Evolutionary conservation across 805 yeast genomes (phyloP).

Genomic region (Yarrowia sp.): DNA sequence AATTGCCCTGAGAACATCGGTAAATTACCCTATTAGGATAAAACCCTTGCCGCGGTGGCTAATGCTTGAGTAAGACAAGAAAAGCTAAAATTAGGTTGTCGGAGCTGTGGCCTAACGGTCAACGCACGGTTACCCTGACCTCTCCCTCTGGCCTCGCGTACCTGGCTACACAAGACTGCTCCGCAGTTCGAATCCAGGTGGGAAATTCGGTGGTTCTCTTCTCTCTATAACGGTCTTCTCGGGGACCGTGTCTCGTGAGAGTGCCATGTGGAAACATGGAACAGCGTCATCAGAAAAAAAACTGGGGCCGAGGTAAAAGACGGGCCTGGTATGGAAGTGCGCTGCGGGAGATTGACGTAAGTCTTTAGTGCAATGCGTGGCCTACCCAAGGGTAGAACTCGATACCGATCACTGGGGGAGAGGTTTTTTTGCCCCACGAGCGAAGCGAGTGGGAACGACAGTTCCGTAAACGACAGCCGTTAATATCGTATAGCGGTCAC

Average conservation of each 20-base stretch:
- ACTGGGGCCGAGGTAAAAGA: slow-evolving; percentile 22
- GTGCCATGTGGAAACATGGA: slow-evolving; percentile 39
- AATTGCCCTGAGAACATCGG: not conserved
- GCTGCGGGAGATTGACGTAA: slow-evolving; percentile 39
- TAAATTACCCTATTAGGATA: not conserved
- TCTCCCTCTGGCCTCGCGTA: slow-evolving; percentile 40
- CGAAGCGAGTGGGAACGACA: no score
- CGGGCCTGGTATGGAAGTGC: slow-evolving; percentile 38
- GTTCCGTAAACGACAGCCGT: no score
- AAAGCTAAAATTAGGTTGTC: not conserved
- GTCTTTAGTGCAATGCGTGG: slow-evolving; percentile 40
- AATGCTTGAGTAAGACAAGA: not conserved
- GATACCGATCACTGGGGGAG: slow-evolving; percentile 40
- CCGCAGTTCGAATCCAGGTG: slow-evolving; percentile 37
- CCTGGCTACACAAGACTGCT: slow-evolving; percentile 39
- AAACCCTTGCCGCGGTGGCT: not conserved
- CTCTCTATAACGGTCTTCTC: slow-evolving; percentile 23
- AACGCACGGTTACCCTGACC: slow-evolving; percentile 30
- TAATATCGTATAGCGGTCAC: no score
- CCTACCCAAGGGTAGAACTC: slow-evolving; percentile 38
- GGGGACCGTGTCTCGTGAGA: slow-evolving; percentile 32
- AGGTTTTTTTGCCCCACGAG: slow-evolving; percentile 5
- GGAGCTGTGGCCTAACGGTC: slow-evolving; percentile 28
- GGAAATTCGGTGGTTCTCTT: slow-evolving; percentile 40
- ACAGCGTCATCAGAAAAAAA: slow-evolving; percentile 39